Evolutionary conservation across 495 filamentous ascomycete genomes (phyloP).

Genomic region (Cladorrhinum samala): DNA sequence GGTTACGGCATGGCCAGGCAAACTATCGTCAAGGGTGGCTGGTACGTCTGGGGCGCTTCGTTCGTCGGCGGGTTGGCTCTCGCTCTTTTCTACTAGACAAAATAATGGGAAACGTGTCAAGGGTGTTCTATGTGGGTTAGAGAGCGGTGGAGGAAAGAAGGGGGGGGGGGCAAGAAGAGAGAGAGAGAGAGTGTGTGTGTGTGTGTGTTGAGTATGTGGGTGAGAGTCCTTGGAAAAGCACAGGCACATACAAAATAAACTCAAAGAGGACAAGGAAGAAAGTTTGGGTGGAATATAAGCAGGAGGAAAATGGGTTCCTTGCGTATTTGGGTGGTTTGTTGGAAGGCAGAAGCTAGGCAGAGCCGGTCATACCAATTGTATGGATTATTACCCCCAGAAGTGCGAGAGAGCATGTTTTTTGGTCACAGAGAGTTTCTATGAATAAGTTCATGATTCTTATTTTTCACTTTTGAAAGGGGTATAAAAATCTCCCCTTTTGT

Average conservation of each 20-base stretch:
- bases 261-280: background rate
- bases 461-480: background rate
- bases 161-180: background rate
- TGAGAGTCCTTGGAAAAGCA: background rate
- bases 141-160: background rate
- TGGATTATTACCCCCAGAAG: too few relatives aligned
- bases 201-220: background rate
- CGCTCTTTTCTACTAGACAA: constrained; percentile 35
- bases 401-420: constrained; percentile 19
- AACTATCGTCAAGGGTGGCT: constrained; percentile 68
- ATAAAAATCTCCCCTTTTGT: too few relatives aligned
- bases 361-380: constrained; percentile 12
- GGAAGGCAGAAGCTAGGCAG: constrained; percentile 10
- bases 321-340: background rate
- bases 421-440: constrained; percentile 5
- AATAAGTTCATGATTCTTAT: background rate
- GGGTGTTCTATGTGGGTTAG: too few relatives aligned
- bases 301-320: background rate
- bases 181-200: background rate
- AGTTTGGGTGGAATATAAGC: background rate
- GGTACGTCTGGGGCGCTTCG: constrained; percentile 64
- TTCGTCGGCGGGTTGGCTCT: constrained; percentile 55
- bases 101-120: too few relatives aligned
- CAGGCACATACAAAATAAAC: background rate
- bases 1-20: constrained; percentile 61